Evolutionary conservation across 2,329 filamentous ascomycete genomes (phyloP).

Genomic region (Hypocreales sp.): DNA sequence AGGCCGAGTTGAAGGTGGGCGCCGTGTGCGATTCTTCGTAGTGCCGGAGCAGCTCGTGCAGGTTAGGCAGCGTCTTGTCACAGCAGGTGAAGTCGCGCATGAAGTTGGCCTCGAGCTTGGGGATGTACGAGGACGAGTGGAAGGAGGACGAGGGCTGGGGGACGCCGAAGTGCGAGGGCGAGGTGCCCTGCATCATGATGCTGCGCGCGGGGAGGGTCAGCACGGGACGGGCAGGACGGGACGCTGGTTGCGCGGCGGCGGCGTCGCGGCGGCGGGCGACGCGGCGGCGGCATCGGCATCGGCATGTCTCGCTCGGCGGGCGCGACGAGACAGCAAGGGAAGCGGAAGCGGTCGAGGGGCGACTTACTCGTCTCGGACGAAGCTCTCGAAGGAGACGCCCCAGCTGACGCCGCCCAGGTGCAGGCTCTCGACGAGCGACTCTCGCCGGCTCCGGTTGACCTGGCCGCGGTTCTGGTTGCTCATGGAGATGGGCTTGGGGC

Average conservation of each 20-base stretch:
- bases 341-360: too few relatives aligned
- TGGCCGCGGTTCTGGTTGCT: constrained; percentile 46
- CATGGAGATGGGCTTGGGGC: constrained; percentile 52
- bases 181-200: constrained; percentile 90
- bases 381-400: constrained; percentile 92
- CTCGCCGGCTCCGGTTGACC: constrained; percentile 40
- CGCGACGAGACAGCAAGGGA: too few relatives aligned
- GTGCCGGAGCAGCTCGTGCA: constrained; percentile 90
- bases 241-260: too few relatives aligned
- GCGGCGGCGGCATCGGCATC: too few relatives aligned
- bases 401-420: constrained; percentile 89
- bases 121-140: constrained; percentile 91
- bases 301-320: too few relatives aligned
- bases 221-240: too few relatives aligned
- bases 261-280: too few relatives aligned
- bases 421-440: constrained; percentile 47
- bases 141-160: constrained; percentile 77
- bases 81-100: constrained; percentile 97
- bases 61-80: constrained; percentile 71
- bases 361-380: constrained; percentile 96
- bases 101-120: constrained; percentile 92
- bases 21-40: constrained; percentile 91
- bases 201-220: constrained; percentile 27
- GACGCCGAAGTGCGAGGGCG: constrained; percentile 51
- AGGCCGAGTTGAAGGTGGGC: constrained; percentile 31